A percentile compares a stretch with the other conserved stretches of the same genome.
Evolutionary conservation across 345 rosid genomes (phyloP).

Genomic region (Brassica incana): DNA sequence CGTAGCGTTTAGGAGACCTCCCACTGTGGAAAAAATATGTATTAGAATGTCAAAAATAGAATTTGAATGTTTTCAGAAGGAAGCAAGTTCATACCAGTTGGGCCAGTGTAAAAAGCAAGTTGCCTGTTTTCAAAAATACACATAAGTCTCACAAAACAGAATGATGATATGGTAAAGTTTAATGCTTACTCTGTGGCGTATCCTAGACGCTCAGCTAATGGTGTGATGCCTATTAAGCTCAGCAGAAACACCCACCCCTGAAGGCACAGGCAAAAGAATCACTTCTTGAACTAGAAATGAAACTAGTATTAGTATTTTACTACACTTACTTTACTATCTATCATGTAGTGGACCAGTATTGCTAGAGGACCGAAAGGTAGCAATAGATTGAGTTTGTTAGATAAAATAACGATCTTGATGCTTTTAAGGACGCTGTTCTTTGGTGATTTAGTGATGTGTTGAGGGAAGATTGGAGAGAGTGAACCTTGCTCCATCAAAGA

Average conservation of each 20-base stretch:
- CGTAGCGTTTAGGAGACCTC: background rate
- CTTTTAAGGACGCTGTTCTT: background rate
- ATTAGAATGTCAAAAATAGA: background rate
- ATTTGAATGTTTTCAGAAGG: background rate
- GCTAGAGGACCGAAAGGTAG: conserved; percentile 2
- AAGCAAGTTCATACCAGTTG: background rate
- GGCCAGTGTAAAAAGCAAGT: background rate
- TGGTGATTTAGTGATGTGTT: background rate
- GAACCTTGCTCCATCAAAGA: background rate
- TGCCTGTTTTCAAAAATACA: background rate
- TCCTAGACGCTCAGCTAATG: background rate
- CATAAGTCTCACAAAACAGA: background rate
- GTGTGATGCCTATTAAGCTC: background rate
- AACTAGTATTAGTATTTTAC: background rate
- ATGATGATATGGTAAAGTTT: background rate
- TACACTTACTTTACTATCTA: background rate
- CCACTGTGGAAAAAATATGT: background rate
- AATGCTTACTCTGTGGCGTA: background rate
- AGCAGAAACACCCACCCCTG: background rate
- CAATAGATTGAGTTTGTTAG: background rate
- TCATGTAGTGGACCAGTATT: background rate
- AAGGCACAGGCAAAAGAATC: background rate
- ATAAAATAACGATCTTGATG: background rate
- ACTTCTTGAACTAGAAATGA: background rate
- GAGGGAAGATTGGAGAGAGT: background rate